These are phyloP conservation scores for Byssoonygena ceratinophila DNA, from an alignment of 2,329 filamentous ascomycete genomes.

Conservation along the genomic window DNA sequence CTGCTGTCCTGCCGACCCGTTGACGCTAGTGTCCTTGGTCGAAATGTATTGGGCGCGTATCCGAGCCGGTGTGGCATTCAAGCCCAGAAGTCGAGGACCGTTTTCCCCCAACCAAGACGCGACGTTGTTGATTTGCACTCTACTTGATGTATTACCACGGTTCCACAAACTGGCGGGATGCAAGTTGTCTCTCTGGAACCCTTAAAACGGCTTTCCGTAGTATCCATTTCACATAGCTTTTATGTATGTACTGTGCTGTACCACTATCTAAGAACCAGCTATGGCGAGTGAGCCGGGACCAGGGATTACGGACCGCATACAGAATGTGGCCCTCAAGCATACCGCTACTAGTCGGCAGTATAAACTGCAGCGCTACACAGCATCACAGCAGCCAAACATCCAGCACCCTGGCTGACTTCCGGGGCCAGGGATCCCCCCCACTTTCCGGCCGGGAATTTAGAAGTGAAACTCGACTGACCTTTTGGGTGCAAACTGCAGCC, in stretches of 20 bases:
- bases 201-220: no score
- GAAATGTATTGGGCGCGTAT: neutral
- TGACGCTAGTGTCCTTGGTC: neutral
- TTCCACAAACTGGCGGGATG: no score
- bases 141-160: no score
- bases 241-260: no score
- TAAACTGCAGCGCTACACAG: neutral
- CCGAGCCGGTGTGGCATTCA: no score
- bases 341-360: neutral
- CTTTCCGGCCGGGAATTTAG: slow-evolving; percentile 8
- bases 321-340: neutral
- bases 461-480: slow-evolving; percentile 10
- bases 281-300: neutral
- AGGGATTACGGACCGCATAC: neutral
- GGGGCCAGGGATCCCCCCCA: slow-evolving; percentile 4
- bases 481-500: neutral
- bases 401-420: neutral
- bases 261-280: no score
- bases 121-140: no score
- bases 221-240: no score
- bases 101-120: no score
- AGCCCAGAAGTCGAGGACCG: no score
- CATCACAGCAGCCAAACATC: neutral
- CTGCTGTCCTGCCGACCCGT: neutral
- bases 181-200: no score